Conservation (phyloP, 768 basidiomycete species). For the Boletus tylopilopsis region DNA sequence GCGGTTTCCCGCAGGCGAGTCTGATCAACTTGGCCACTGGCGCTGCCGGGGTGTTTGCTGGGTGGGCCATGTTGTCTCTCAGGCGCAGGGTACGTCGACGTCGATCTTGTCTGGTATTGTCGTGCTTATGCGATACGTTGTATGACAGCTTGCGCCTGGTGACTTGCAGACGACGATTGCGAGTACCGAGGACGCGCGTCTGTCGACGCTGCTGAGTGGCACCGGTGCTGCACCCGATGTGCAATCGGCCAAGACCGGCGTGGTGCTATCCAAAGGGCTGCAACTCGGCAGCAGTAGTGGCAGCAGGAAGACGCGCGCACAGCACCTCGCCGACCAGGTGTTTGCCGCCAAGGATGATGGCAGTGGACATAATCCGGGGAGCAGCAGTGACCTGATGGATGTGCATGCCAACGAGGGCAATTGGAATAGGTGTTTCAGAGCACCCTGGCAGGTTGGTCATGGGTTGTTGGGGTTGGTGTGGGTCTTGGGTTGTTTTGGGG, state of each 20-base stretch:
- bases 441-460: too few species aligned
- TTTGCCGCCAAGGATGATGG: conserved; percentile 32
- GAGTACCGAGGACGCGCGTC: conserved; percentile 35
- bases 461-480: too few species aligned
- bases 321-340: conserved; percentile 57
- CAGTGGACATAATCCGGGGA: conserved; percentile 51
- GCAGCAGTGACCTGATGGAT: conserved; percentile 91
- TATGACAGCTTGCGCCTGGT: conserved; percentile 59
- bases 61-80: conserved; percentile 93
- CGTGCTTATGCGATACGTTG: too few species aligned
- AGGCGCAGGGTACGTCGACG: conserved; percentile 88
- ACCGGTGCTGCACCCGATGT: not conserved
- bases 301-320: conserved; percentile 41
- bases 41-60: conserved; percentile 87
- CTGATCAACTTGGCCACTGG: conserved; percentile 86
- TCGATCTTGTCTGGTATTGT: too few species aligned
- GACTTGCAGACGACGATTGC: conserved; percentile 72
- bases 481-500: conserved; percentile 29
- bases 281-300: conserved; percentile 62
- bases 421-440: conserved; percentile 91
- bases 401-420: conserved; percentile 91
- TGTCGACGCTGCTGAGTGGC: conserved; percentile 36
- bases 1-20: conserved; percentile 28
- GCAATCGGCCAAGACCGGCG: conserved; percentile 10
- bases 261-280: conserved; percentile 54